Percentiles rank a stretch among this genome's conserved stretches.
Conservation (phyloP, 2,329 filamentous ascomycete species). For the Oidium heveae region DNA sequence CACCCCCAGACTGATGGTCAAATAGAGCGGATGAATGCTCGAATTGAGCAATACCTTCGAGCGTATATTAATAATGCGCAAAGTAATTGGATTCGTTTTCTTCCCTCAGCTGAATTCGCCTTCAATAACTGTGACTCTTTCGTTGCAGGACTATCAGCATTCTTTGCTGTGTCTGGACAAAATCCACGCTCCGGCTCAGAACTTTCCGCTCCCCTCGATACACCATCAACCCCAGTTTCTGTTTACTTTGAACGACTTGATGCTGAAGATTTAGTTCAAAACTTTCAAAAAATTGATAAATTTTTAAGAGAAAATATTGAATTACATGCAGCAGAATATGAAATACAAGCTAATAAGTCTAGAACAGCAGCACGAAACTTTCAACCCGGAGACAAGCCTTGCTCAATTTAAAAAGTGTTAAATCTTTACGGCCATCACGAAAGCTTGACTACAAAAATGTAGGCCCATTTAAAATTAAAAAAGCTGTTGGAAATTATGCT, state of each 20-base stretch:
- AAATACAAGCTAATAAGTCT: not conserved
- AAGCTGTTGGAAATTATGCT: not conserved
- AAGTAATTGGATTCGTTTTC: conserved; percentile 3
- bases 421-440: not conserved
- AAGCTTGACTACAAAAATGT: not conserved
- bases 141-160: conserved; percentile 3
- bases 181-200: not conserved
- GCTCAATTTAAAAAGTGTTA: not conserved
- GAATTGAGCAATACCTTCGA: conserved; percentile 3
- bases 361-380: not conserved
- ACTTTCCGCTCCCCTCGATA: not conserved
- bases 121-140: conserved; percentile 2
- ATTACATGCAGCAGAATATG: not conserved
- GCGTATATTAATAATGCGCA: conserved; percentile 4
- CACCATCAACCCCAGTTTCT: not conserved
- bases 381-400: not conserved
- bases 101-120: conserved; percentile 5
- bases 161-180: conserved; percentile 3
- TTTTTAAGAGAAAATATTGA: not conserved
- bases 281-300: not conserved
- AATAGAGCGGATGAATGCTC: conserved; percentile 3
- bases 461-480: conserved; percentile 1
- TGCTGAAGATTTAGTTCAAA: too few relatives aligned
- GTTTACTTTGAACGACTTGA: not conserved
- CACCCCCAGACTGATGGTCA: conserved; percentile 5